phyloP scores from a whole-genome alignment of 202 grass and related monocot species.

The Eragrostis tef region DNA sequence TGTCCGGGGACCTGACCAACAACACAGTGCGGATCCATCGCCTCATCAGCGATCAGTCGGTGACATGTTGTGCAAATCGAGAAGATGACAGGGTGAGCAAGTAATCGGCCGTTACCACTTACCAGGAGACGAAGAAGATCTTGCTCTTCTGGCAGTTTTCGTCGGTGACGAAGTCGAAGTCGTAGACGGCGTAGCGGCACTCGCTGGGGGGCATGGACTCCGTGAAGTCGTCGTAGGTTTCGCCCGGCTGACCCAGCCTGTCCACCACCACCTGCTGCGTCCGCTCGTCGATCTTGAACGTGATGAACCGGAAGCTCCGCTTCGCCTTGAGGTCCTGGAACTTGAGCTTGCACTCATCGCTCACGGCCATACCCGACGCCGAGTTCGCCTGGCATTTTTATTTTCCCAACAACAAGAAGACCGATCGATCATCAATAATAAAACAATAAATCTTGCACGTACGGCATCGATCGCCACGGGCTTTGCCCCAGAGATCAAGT shows the following conservation, averaged over 20 bases:
- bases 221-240: slow-evolving; percentile 80
- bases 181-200: slow-evolving; percentile 93
- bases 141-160: slow-evolving; percentile 96
- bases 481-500: background rate
- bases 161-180: slow-evolving; percentile 77
- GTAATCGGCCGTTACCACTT: slow-evolving; percentile 1
- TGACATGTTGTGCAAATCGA: no score
- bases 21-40: no score
- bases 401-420: background rate
- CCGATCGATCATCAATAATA: background rate
- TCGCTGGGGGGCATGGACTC: slow-evolving; percentile 60
- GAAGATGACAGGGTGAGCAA: no score
- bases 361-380: slow-evolving; percentile 88
- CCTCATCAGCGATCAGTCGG: background rate
- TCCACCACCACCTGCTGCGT: slow-evolving; percentile 85
- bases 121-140: slow-evolving; percentile 94
- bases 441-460: background rate
- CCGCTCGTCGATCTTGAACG: slow-evolving; percentile 84
- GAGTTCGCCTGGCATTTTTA: slow-evolving; percentile 69
- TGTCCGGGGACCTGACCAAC: slow-evolving; percentile 77
- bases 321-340: slow-evolving; percentile 88
- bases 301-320: slow-evolving; percentile 88
- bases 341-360: slow-evolving; percentile 86
- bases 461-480: background rate
- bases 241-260: slow-evolving; percentile 60